Evolutionary conservation across 352 stramenopile species (phyloP).

Genomic region (Lagenidium giganteum): DNA sequence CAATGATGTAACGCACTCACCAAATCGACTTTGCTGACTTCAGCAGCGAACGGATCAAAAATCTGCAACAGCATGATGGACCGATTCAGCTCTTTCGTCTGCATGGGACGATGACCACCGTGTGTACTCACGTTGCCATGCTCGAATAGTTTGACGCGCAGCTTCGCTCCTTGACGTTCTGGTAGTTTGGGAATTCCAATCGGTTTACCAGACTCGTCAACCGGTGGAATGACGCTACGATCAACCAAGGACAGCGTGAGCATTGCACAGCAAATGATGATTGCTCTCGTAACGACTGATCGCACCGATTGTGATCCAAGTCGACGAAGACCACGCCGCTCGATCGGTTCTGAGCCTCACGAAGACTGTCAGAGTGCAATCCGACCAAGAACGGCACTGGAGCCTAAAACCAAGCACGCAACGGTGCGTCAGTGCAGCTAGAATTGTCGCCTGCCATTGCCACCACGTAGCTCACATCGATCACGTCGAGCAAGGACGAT

Average conservation of each 20-base stretch:
- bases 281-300: no score
- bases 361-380: conserved; percentile 79
- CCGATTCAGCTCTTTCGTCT: not conserved
- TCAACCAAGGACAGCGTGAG: no score
- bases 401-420: conserved; percentile 58
- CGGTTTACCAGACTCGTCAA: conserved; percentile 57
- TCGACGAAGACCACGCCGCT: conserved; percentile 92
- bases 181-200: conserved; percentile 68
- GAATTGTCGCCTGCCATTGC: no score
- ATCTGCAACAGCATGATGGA: conserved; percentile 42
- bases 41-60: conserved; percentile 71
- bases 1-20: conserved; percentile 24
- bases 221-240: conserved; percentile 69
- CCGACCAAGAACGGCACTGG: conserved; percentile 94
- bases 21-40: conserved; percentile 65
- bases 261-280: not conserved
- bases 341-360: conserved; percentile 48
- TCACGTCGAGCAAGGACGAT: conserved; percentile 88
- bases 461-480: conserved; percentile 66
- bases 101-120: not conserved
- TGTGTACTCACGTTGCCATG: conserved; percentile 38
- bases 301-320: conserved; percentile 88
- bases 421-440: no score
- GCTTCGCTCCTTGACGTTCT: conserved; percentile 60
- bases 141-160: conserved; percentile 54